Evolutionary conservation across 2,329 filamentous ascomycete genomes (phyloP), one percentile per base, ranked within the genome.

Genomic region (Trichoderma sp.): DNA sequence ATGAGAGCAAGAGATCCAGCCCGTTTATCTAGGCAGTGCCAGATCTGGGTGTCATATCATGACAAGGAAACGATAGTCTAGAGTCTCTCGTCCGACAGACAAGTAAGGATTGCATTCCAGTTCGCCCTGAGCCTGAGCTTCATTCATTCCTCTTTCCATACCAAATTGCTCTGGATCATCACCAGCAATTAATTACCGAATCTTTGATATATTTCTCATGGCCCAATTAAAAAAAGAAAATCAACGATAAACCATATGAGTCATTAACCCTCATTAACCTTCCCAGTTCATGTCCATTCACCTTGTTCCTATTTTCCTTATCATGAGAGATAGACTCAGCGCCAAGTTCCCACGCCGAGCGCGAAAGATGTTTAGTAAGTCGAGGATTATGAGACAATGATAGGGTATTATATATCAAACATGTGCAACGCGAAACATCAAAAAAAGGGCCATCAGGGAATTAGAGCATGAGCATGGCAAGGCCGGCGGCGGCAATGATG

Each of bases 401-500:
- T 51, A 46, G 78, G 78, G 78, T 81, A 80, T 81, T 81, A 79
- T 80, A 76, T 80, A 79, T 76, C 76, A 79, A 79, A 77, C 75
- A 81, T 80, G 78, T 80, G 78, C 76, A 77, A 75, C 73, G 72
- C 77, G 69, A 73, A 70, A 66, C 73, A 73, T 69, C 61, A 73
- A 65, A 59, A 68, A 69, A 59, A 26, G 49, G 61, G 72, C 61
- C 64, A 24, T 73, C 72, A 72, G 60, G 59, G 46, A 28, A 68
- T 82, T 83, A 86, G 69, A 86, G 80, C 69, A 86, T 77, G 70
- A 85, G 73, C 70, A 79, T 82, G 51, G 82, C 84, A 56, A 86
- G 69, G 74, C 84, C 84, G 24, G 83, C 84, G 26, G 82, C 84
- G 63, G 83, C 84, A 51, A 86, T 70, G 59, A 85, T 71, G 68